A percentile compares a stretch with the other conserved stretches of the same genome.
These are phyloP conservation scores for Penicillium flavigenum DNA, from an alignment of 495 filamentous ascomycete genomes.

Conservation along the genomic window DNA sequence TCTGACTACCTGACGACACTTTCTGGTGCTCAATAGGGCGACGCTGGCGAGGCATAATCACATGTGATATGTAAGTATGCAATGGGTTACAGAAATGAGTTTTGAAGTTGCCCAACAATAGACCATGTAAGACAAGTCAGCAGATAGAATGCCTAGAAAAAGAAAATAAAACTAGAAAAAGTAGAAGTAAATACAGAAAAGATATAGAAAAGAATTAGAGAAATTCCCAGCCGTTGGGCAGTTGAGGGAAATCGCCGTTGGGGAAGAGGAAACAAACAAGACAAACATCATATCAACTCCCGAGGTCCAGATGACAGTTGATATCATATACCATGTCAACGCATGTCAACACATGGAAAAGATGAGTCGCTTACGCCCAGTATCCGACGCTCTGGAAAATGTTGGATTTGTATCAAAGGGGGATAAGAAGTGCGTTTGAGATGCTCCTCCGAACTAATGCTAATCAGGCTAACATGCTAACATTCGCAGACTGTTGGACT, in stretches of 20 bases:
- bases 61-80: conserved; percentile 23
- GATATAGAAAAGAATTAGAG: conserved; percentile 12
- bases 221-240: conserved; percentile 24
- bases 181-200: not conserved
- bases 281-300: conserved; percentile 17
- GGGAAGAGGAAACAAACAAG: conserved; percentile 23
- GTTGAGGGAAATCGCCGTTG: conserved; percentile 24
- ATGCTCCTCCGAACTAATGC: not conserved
- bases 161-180: conserved; percentile 5
- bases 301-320: not conserved
- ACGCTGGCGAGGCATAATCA: conserved; percentile 43
- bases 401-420: conserved; percentile 88
- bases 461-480: conserved; percentile 9
- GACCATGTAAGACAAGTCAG: conserved; percentile 21
- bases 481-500: conserved; percentile 65
- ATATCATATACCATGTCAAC: conserved; percentile 9
- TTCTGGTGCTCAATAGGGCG: conserved; percentile 31
- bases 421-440: conserved; percentile 61
- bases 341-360: conserved; percentile 24
- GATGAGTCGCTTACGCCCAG: conserved; percentile 69
- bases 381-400: conserved; percentile 69
- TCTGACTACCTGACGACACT: conserved; percentile 17
- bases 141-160: conserved; percentile 10
- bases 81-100: conserved; percentile 3
- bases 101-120: conserved; percentile 17